These are phyloP conservation scores for Ceratobasidium theobromae DNA, from an alignment of 1,284 basidiomycete species.

Conservation along the genomic window DNA sequence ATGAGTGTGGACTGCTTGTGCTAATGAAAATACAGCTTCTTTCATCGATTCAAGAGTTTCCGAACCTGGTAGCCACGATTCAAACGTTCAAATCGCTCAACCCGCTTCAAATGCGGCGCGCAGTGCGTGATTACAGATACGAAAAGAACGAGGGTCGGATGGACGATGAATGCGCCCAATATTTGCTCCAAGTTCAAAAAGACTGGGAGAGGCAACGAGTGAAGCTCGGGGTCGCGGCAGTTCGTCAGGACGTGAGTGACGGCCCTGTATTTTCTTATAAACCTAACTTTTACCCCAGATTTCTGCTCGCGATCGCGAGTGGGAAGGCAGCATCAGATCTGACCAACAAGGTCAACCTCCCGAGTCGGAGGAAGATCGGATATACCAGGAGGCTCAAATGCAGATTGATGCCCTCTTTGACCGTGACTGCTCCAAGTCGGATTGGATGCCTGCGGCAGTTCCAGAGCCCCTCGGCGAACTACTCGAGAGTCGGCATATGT, in stretches of 20 bases:
- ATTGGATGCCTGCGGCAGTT: conserved; percentile 74
- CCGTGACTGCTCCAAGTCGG: conserved; percentile 57
- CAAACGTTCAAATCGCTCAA: conserved; percentile 86
- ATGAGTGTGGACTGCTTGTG: conserved; percentile 32
- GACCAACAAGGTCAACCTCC: conserved; percentile 47
- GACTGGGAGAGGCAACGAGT: conserved; percentile 93
- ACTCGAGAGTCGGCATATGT: conserved; percentile 88
- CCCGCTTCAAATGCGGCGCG: conserved; percentile 93
- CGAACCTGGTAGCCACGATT: conserved; percentile 85
- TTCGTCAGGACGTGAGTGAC: conserved; percentile 68
- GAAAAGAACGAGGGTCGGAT: conserved; percentile 91
- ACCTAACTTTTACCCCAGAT: conserved; percentile 50
- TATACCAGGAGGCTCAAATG: conserved; percentile 48
- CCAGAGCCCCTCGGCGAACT: conserved; percentile 85
- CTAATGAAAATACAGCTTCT: conserved; percentile 62
- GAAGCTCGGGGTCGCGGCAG: conserved; percentile 74
- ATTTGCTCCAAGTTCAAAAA: conserved; percentile 89
- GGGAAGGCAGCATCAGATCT: conserved; percentile 55
- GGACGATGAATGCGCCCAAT: conserved; percentile 93
- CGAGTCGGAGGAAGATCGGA: conserved; percentile 34
- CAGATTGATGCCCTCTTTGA: conserved; percentile 80
- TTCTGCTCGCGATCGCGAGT: conserved; percentile 61
- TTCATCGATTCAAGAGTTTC: conserved; percentile 83
- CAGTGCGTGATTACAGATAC: conserved; percentile 91
- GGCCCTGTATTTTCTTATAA: not conserved